These are phyloP conservation scores for Dacryopinax primogenitus DNA, from an alignment of 768 basidiomycete genomes.

Conservation along the genomic window DNA sequence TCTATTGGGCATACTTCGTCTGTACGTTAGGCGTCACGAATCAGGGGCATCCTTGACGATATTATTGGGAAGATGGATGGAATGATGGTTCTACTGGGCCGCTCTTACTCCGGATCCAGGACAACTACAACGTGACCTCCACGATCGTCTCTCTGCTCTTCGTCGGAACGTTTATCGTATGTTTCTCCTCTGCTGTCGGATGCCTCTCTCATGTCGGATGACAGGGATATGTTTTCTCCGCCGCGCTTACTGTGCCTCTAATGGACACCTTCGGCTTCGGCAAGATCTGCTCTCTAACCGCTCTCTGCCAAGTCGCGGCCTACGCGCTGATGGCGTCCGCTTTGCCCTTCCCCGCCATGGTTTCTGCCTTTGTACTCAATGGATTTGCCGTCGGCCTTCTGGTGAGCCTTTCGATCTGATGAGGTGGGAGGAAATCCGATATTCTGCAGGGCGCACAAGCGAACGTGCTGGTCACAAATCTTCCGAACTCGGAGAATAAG, in stretches of 20 bases:
- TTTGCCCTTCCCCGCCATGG: not conserved
- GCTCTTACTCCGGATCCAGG: conserved; percentile 57
- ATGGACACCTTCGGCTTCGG: conserved; percentile 38
- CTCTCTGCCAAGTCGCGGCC: not conserved
- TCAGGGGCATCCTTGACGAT: not conserved
- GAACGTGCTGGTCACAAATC: not conserved
- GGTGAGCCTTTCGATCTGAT: not conserved
- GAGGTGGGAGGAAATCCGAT: not conserved
- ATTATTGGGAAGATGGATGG: conserved; percentile 38
- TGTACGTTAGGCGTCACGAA: not conserved
- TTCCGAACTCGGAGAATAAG: not conserved
- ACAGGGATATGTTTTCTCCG: conserved; percentile 39
- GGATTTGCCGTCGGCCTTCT: not conserved
- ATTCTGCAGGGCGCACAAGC: not conserved
- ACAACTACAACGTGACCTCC: conserved; percentile 35
- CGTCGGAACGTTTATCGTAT: conserved; percentile 31
- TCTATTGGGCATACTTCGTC: not conserved
- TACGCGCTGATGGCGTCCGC: not conserved
- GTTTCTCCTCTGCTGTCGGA: not conserved
- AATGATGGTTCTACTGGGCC: conserved; percentile 67
- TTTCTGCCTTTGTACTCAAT: not conserved
- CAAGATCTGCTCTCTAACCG: conserved; percentile 25
- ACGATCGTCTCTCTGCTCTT: conserved; percentile 50
- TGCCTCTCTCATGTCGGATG: conserved; percentile 18
- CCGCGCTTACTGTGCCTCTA: conserved; percentile 37